Evolutionary conservation across 805 yeast genomes (phyloP), one percentile per base, ranked within the genome.

Genomic region (Metschnikowia bowlesiae): DNA sequence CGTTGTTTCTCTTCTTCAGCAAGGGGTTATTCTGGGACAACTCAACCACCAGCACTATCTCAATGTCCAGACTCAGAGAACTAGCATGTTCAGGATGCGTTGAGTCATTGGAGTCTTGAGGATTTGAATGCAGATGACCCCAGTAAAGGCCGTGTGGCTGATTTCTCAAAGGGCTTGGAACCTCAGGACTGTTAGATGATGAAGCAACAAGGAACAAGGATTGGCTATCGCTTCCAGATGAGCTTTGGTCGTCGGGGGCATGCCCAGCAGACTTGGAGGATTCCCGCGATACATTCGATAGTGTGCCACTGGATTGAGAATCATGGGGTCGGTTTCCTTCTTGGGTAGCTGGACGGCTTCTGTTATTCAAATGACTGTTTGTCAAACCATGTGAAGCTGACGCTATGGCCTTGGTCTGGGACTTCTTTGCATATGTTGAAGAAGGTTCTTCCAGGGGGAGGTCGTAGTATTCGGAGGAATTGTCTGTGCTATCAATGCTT

Each of bases 1-100:
- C 6, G 11, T 11, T 35, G 26, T 26, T 10, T 30, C 54, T 26
- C 11, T 52, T 43, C 8, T 46, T 46, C 30, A 50, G 39, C 22
- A 36, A 44, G 29, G 40, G 35, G 14, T 40, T 13, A 1, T 32
- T 10, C 22, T 44, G 43, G 32, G 55, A 49, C n/a, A 46, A 22
- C 10, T 46, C 44, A 29, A 30, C 37, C 22, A 46, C 51, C 28
- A 34, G 34, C 8, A 52, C 44, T n/a, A 52, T 44, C 13, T 44
- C 35, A 26, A 52, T 30, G 5, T 52, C 53, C 5, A 39, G 53
- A 9, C 38, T 33, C 9, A 33, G 31, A 5, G 45, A 42, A n/a
- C n/a, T 13, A 8, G 6, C 13, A 9, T 11, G 3, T 30, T 6
- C 2, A 2, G 6, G 7, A n/a, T 14, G 8, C 7, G 14, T 26